Percentiles rank a stretch among this genome's conserved stretches.
Evolutionary conservation across 768 basidiomycete genomes (phyloP).

Genomic region (Psilocybe azurescens): DNA sequence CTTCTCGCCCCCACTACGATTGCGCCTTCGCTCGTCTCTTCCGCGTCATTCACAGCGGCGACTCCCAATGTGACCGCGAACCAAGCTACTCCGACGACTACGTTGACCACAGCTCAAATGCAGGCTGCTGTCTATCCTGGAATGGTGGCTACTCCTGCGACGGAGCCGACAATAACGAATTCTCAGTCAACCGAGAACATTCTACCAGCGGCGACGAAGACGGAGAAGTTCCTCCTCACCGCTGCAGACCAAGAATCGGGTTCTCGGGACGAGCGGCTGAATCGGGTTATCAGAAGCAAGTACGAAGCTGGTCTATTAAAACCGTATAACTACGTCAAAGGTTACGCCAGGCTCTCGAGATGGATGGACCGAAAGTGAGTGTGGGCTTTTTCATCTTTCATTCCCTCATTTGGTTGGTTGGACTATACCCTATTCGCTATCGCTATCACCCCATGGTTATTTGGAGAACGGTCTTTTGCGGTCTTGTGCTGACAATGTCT

Average conservation of each 20-base stretch:
- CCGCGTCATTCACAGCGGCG: constrained; percentile 33
- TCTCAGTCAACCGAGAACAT: constrained; percentile 49
- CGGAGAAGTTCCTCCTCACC: constrained; percentile 89
- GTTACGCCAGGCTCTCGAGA: constrained; percentile 86
- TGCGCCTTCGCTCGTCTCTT: constrained; percentile 53
- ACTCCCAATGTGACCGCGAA: constrained; percentile 17
- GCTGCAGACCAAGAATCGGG: constrained; percentile 96
- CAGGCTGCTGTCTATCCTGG: constrained; percentile 18
- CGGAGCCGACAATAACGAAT: constrained; percentile 11
- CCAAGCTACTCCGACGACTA: constrained; percentile 9
- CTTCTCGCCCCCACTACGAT: constrained; percentile 66
- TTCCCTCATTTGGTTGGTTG: too few species aligned
- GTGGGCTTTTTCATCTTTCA: not conserved
- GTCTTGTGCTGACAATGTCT: constrained; percentile 8
- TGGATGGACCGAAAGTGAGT: constrained; percentile 95
- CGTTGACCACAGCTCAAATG: constrained; percentile 16
- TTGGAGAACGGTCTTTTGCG: not conserved
- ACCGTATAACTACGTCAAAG: constrained; percentile 97
- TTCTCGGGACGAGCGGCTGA: constrained; percentile 87
- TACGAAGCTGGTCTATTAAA: constrained; percentile 95
- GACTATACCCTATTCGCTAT: not conserved
- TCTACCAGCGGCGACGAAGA: constrained; percentile 76
- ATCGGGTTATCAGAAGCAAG: constrained; percentile 92
- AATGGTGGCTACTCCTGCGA: constrained; percentile 9
- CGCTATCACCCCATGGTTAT: not conserved